These are phyloP conservation scores for Fusarium buharicum DNA, from an alignment of 2,329 filamentous ascomycete genomes.

Conservation along the genomic window DNA sequence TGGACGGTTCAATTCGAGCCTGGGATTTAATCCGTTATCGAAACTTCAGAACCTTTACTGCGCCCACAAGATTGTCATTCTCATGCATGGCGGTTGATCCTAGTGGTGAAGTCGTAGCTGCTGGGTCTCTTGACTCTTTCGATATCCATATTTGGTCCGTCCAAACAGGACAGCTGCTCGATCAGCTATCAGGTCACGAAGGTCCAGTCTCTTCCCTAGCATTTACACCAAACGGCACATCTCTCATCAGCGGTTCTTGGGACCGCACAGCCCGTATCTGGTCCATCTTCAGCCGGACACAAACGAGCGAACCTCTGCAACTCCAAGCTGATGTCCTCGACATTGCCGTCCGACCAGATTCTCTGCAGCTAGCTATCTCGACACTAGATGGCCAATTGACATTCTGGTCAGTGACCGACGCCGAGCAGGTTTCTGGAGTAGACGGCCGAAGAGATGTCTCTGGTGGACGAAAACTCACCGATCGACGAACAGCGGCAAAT, in stretches of 20 bases:
- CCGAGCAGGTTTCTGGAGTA: slow-evolving; percentile 83
- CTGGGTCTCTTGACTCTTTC: slow-evolving; percentile 94
- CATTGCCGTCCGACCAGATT: slow-evolving; percentile 89
- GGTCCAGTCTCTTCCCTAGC: slow-evolving; percentile 89
- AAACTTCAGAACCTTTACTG: slow-evolving; percentile 97
- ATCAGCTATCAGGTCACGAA: slow-evolving; percentile 91
- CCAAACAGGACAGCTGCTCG: slow-evolving; percentile 93
- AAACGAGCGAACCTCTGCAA: slow-evolving; percentile 93
- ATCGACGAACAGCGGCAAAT: slow-evolving; percentile 91
- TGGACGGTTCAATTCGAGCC: slow-evolving; percentile 92
- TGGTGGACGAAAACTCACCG: slow-evolving; percentile 86
- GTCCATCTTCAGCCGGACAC: slow-evolving; percentile 93
- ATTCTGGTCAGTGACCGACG: slow-evolving; percentile 93
- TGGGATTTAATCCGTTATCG: slow-evolving; percentile 97
- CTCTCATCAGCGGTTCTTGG: slow-evolving; percentile 93
- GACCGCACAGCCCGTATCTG: slow-evolving; percentile 95
- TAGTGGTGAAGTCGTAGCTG: slow-evolving; percentile 94
- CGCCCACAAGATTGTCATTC: slow-evolving; percentile 89
- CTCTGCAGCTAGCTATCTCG: slow-evolving; percentile 88
- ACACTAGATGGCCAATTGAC: slow-evolving; percentile 93
- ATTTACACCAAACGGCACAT: slow-evolving; percentile 86
- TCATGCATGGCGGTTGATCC: slow-evolving; percentile 96
- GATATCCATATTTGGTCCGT: slow-evolving; percentile 99
- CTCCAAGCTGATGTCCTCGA: slow-evolving; percentile 90
- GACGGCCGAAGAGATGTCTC: slow-evolving; percentile 94